Evolutionary conservation across 192 early-diverging fungal species (phyloP), one percentile per base, ranked within the genome.

Genomic region (Podila epigama): DNA sequence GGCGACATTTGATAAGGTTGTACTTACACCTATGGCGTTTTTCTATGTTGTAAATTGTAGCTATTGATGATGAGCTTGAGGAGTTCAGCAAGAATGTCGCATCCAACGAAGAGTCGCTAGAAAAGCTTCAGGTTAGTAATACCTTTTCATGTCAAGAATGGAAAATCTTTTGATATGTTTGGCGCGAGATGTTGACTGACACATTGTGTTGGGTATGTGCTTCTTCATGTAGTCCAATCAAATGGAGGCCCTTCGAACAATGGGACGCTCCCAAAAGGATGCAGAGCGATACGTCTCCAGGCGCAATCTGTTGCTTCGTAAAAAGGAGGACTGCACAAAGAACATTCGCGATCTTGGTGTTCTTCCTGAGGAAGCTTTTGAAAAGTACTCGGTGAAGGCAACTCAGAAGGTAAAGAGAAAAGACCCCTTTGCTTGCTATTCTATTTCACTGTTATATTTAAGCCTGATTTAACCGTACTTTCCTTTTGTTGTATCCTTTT

Each of bases 291-390:
- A 92, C 66, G 66, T 94, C 32, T 86, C 89, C 25, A 85, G 88
- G 60, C 79, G 89, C 53, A 90, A 83, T 61, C 80, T 95, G 41
- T 83, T 95, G 34, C 51, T 92, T 41, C 87, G 92, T 56, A 91
- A 92, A 79, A 98, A 97, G 79, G 95, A 96, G 58, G 92, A 95
- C 70, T 92, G 90, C 69, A 87, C 82, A 44, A 82, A 88, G 58
- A 94, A 92, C 63, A 94, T 98, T 67, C 92, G 97, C 35, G 96
- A 99, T 20, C 86, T 99, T 11, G 97, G 97, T 65, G 94, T 97
- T 28, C 83, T 97, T 50, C 97, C 96, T 6, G 95, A 97, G 18
- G 97, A 96, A 50, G 93, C 94, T 0, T 94, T 94, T 72, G 88
- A 93, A 41, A 92, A 87, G 66, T 89, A 85, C 85, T 66, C 80